Evolutionary conservation across 345 rosid genomes (phyloP), one percentile per base, ranked within the genome.

Genomic region (Dipteronia sinensis): DNA sequence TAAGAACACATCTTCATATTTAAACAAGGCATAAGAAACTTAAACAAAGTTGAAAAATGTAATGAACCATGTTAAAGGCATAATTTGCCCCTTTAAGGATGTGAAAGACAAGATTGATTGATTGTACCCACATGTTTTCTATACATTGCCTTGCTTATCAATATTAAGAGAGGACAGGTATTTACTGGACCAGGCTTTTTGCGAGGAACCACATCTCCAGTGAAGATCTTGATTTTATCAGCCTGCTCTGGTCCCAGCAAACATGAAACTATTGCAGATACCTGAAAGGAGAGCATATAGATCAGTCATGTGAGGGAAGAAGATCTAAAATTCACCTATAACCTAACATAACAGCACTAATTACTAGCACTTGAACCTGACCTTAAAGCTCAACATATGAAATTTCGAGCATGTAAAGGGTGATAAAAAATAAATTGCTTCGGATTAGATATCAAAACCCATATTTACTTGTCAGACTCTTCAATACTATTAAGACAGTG

Each of bases 161-260:
- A 76, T 51, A 42, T 6, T 4, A 72, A 74, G 69, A 66, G 69
- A 62, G 34, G 22, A 46, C 2, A 20, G 56, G 27, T 55, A 55
- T 63, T 74, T 75, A 95, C 99, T 6, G 98, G 99, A 71, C 93
- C 98, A 77, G 99, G 98, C 84, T n/a, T 95, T 95, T 95, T 93
- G 63, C 91, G 86, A 0, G 97, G 94, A 75, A 95, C 98, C 47
- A 92, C 94, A 13, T 95, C 99, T 84, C 99, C 98, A 11, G 98
- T 97, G 56, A 95, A 91, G 82, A 93, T 93, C 91, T 89, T 83
- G 80, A 95, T 93, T n/a, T 95, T 89, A 49, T 85, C 90, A 59
- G 98, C 98, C 79, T 89, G 77, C 71, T 93, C 91, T 49, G 97
- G 93, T 85, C 99, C 98, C 82, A 95, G 88, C 88, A 95, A 96